Base-by-base conservation (phyloP, 2,329 filamentous ascomycete genomes). In the Ophiostoma sp. region DNA sequence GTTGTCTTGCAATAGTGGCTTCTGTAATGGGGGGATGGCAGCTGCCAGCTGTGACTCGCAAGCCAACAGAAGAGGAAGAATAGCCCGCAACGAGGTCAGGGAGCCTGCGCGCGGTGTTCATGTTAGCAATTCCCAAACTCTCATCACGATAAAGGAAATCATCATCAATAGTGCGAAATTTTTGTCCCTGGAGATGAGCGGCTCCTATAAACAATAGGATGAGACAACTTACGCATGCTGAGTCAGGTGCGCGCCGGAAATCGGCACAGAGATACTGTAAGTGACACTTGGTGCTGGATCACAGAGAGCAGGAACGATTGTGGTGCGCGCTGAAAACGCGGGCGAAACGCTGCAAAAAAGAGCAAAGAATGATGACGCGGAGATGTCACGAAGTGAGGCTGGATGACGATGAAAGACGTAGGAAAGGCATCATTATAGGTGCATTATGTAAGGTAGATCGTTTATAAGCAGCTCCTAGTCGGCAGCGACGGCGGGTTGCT, bases 1-100 rank as follows among this genome's bases (percentile, higher is more conserved):
- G n/a, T 12, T 27, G 40, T 66, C 40, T 38, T 41, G 44, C 36
- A 18, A 52, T 4, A 73, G 55, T 5, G 70, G 66, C 14, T 64
- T 27, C 62, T 73, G 71, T 5, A 69, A 38, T 14, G 55, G 66
- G 4, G 68, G 68, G 1, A 18, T 44, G 45, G 68, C 71, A 0
- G 40, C 18, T 4, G 66, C 40, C 40, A 55, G 58, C 9, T 52
- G 67, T 38, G 44, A 65, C 18, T 52, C 63, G 18, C 64, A 63
- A 14, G 65, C 66, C 11, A 72, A 66, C 9, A 70, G 27, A 44
- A 69, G 40, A 27, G 70, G 63, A 7, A 40, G 36, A 65, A 47
- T 66, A 60, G 44, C 55, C 60, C 52, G 52, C 49, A 67, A 16
- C 5, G 60, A 12, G 38, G 64, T 8, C 38, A 60, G 44, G 9